A percentile compares a stretch with the other conserved stretches of the same genome.
phyloP scores from a whole-genome alignment of 768 basidiomycete genomes.

The Russula vinacea region DNA sequence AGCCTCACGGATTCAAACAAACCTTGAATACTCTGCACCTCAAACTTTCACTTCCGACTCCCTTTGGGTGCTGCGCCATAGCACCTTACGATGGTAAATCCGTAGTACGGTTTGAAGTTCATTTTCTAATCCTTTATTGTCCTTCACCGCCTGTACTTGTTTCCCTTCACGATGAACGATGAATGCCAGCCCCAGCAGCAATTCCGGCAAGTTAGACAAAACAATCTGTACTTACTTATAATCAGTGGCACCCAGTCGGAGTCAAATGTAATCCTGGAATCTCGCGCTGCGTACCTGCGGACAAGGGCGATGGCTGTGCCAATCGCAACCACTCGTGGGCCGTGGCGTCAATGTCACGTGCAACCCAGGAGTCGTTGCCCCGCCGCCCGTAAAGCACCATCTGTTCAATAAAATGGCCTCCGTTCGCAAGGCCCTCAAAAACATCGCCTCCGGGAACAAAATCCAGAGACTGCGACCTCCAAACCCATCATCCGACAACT shows the following conservation, averaged over 20 bases:
- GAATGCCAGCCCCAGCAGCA: neutral
- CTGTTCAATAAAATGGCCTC: constrained; percentile 12
- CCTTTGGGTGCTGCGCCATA: neutral
- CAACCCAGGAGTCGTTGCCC: neutral
- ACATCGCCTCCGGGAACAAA: constrained; percentile 12
- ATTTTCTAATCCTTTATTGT: neutral
- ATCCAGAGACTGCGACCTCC: neutral
- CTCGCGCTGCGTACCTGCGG: neutral
- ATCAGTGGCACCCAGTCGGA: neutral
- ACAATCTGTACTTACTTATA: neutral
- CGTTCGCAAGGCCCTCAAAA: constrained; percentile 18
- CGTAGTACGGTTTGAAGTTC: neutral
- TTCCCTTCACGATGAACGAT: too few relatives aligned
- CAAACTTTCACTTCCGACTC: neutral
- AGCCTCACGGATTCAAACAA: too few relatives aligned
- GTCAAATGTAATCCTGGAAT: neutral
- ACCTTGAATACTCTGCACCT: neutral
- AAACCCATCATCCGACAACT: neutral
- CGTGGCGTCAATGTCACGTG: neutral
- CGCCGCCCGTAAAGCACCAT: too few relatives aligned
- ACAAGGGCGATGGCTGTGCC: neutral
- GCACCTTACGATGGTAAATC: neutral
- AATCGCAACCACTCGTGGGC: neutral
- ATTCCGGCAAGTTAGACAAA: neutral
- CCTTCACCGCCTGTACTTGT: neutral